Base-by-base conservation (phyloP, 441 rosid genomes). In the Brassica balearica region DNA sequence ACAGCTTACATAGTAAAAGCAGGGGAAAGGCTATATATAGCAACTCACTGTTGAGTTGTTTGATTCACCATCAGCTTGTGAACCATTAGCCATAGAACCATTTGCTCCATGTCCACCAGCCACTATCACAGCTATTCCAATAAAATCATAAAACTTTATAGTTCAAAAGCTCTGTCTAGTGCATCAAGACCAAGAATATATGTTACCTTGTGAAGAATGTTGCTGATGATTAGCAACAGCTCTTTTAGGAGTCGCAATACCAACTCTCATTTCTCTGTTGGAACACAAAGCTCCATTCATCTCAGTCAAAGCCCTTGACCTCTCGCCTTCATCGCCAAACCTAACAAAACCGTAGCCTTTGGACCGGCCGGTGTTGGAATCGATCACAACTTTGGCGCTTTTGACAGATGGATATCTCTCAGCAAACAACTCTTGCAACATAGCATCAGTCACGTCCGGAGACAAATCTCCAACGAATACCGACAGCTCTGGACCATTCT, bases 221-320 rank as follows among this genome's bases (percentile, higher is more conserved):
- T 92, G 98, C 75, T 91, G 96, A 80, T 89, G 97, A 76, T 86
- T 85, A 60, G 88, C 87, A 64, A 92, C 86, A n/a, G 93, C 91
- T 70, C 92, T 94, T 82, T 90, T 96, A 19, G 99, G 99, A 29
- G 99, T 96, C 29, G 99, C 99, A 68, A 89, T 89, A 78, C 92
- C 89, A 48, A 92, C 84, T 14, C 98, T 96, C 97, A 96, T 96
- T n/a, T 92, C 92, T 81, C 99, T 89, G 85, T 91, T 88, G 15
- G 82, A 89, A 82, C 95, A 90, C 74, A 74, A 87, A 38, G 73
- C 85, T 12, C 91, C 95, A 77, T 89, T 86, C 95, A 90, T 90
- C 75, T 90, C 95, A 22, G 87, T 81, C 83, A 90, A 86, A 72
- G 95, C 91, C 68, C 82, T 86, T 65, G 95, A 76, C 71, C 88